Conservation (phyloP, 352 stramenopile species). For the Phytophthora pseudosyringae region DNA sequence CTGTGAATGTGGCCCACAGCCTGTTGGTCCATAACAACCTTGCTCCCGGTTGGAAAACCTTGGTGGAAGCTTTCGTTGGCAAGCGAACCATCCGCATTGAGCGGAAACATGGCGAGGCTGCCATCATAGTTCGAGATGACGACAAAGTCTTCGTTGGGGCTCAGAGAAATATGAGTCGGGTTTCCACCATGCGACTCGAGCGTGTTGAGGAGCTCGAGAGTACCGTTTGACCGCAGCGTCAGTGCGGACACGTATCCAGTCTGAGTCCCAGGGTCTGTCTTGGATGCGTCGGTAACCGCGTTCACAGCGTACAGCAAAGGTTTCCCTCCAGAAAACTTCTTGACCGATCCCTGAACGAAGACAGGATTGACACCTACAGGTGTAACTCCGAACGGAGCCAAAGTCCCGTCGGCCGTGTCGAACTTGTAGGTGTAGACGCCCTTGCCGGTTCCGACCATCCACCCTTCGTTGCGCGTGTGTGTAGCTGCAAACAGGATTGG, state of each 20-base stretch:
- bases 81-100: slow-evolving; percentile 47
- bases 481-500: slow-evolving; percentile 55
- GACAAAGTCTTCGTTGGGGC: slow-evolving; percentile 51
- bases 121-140: slow-evolving; percentile 63
- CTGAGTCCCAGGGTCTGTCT: slow-evolving; percentile 17
- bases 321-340: slow-evolving; percentile 21
- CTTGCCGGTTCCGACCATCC: slow-evolving; percentile 57
- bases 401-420: slow-evolving; percentile 40
- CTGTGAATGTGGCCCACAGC: slow-evolving; percentile 61
- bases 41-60: slow-evolving; percentile 42
- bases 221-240: slow-evolving; percentile 19
- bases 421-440: slow-evolving; percentile 59
- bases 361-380: slow-evolving; percentile 55
- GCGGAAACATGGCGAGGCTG: slow-evolving; percentile 53
- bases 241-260: slow-evolving; percentile 58
- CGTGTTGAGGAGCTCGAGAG: slow-evolving; percentile 47
- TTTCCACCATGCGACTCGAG: slow-evolving; percentile 44
- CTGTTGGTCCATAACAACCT: slow-evolving; percentile 41
- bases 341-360: slow-evolving; percentile 44
- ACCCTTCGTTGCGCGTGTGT: slow-evolving; percentile 63
- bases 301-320: slow-evolving; percentile 52
- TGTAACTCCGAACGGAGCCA: slow-evolving; percentile 36
- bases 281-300: slow-evolving; percentile 40
- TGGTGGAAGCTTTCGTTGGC: slow-evolving; percentile 36
- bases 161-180: slow-evolving; percentile 51